phyloP scores from a whole-genome alignment of 495 filamentous ascomycete species.

The Aspergillus taichungensis region DNA sequence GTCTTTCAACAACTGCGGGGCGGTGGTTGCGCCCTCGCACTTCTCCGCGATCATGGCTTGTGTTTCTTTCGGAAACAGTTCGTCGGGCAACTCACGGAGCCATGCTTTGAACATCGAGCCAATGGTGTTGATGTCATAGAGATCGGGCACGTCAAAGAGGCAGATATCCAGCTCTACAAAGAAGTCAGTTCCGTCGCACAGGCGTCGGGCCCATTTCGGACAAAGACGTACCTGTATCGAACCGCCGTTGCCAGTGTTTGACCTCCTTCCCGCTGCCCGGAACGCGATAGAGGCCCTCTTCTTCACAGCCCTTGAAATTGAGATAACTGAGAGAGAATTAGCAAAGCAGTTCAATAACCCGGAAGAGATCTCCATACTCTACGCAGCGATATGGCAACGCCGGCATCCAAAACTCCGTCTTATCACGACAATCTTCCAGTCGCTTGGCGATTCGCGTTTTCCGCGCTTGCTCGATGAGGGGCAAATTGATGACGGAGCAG shows the following conservation, averaged over 20 bases:
- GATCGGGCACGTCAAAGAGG: slow-evolving; percentile 69
- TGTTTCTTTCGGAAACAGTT: slow-evolving; percentile 72
- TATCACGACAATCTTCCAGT: slow-evolving; percentile 74
- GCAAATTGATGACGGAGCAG: slow-evolving; percentile 67
- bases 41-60: slow-evolving; percentile 67
- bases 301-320: slow-evolving; percentile 81
- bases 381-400: slow-evolving; percentile 86
- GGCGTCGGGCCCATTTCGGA: not conserved
- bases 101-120: slow-evolving; percentile 88
- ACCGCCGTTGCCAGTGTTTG: slow-evolving; percentile 78
- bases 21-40: slow-evolving; percentile 63
- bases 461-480: slow-evolving; percentile 77
- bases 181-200: not conserved
- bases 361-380: slow-evolving; percentile 40
- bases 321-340: slow-evolving; percentile 50
- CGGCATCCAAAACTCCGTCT: slow-evolving; percentile 97
- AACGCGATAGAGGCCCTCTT: slow-evolving; percentile 82
- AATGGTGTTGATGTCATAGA: slow-evolving; percentile 91
- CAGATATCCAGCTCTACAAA: slow-evolving; percentile 67
- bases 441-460: slow-evolving; percentile 77
- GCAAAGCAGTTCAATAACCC: not conserved
- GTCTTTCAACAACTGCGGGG: slow-evolving; percentile 74
- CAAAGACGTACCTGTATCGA: slow-evolving; percentile 58
- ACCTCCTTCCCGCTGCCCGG: slow-evolving; percentile 77
- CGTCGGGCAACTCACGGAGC: slow-evolving; percentile 87